Evolutionary conservation across 345 rosid species (phyloP), one percentile per base, ranked within the genome.

Genomic region (Citrus medica): DNA sequence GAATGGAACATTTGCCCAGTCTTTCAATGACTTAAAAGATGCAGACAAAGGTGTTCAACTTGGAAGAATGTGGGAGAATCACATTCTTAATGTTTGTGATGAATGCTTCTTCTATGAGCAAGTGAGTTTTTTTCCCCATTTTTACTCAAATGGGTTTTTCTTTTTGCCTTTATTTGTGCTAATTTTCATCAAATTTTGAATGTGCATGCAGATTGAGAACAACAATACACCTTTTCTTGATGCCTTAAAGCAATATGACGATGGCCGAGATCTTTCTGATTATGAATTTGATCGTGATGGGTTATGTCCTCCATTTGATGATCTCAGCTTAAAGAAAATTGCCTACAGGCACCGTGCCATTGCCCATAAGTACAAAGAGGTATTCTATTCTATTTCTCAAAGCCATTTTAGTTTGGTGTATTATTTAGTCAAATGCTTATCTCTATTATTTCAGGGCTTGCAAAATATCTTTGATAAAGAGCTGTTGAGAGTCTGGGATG

Each of bases 21-120:
- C 84, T 9, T 90, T 84, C 79, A 68, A 64, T 67, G 91, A 92
- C 22, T 73, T 75, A 38, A 94, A 94, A 81, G 97, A 94, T 85
- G 85, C 70, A 14, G 78, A 88, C 75, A 89, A 89, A 84, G 96
- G 97, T 76, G 65, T 82, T 61, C 93, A 90, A 79, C 85, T 94
- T 73, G 98, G 96, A 53, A 85, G 78, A 82, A 89, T 83, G 89
- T 94, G 98, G 94, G 98, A 94, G 89, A 85, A 88, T 32, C 86
- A 84, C 82, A 94, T 94, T 48, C 96, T 94, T 78, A 81, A 88
- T 63, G 78, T 91, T 55, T 94, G 88, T 79, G 96, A 94, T 71
- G 85, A 87, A 12, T 83, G 51, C 37, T 92, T 94, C 94, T 90
- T 92, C 64, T 94, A 92, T 72, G 93, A 91, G 80, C 90, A 94